Percentiles rank a stretch among this genome's conserved stretches.
Evolutionary conservation across 805 yeast species (phyloP).

Genomic region (Kuraishia piskuri): DNA sequence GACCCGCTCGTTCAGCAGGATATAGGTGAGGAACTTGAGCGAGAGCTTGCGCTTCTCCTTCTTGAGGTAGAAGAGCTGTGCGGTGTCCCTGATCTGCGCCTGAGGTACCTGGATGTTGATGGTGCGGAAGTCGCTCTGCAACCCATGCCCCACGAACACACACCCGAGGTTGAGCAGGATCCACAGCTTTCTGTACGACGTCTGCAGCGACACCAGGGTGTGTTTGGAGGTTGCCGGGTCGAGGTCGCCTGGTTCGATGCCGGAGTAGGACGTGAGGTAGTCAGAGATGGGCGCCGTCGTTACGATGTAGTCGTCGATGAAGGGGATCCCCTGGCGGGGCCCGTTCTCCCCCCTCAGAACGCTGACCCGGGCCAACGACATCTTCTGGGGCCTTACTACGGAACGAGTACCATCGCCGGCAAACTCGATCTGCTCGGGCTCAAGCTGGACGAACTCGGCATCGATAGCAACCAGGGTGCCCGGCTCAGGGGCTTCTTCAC

Average conservation of each 20-base stretch:
- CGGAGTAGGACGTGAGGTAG: conserved; percentile 84
- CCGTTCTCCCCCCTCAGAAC: conserved; percentile 71
- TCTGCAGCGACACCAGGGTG: conserved; percentile 69
- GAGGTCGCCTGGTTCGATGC: conserved; percentile 89
- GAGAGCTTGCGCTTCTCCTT: conserved; percentile 73
- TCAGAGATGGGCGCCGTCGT: conserved; percentile 68
- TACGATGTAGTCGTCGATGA: conserved; percentile 87
- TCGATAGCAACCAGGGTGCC: conserved; percentile 87
- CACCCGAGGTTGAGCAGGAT: conserved; percentile 80
- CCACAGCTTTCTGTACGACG: conserved; percentile 88
- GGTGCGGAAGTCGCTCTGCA: conserved; percentile 84
- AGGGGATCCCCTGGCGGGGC: conserved; percentile 59
- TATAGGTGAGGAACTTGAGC: conserved; percentile 79
- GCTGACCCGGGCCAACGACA: conserved; percentile 83
- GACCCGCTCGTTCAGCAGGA: conserved; percentile 62
- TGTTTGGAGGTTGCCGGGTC: conserved; percentile 58
- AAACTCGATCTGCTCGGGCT: conserved; percentile 73
- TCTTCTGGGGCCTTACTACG: conserved; percentile 63
- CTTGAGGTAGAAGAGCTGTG: conserved; percentile 66
- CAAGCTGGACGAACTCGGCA: conserved; percentile 87
- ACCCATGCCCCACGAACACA: conserved; percentile 91
- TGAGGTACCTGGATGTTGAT: conserved; percentile 87
- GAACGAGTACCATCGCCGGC: conserved; percentile 62
- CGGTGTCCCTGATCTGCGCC: conserved; percentile 83
- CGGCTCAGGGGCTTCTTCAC: conserved; percentile 59